These are phyloP conservation scores for Rhododendron mucronatum DNA, from an alignment of 148 eudicot species.

Conservation along the genomic window DNA sequence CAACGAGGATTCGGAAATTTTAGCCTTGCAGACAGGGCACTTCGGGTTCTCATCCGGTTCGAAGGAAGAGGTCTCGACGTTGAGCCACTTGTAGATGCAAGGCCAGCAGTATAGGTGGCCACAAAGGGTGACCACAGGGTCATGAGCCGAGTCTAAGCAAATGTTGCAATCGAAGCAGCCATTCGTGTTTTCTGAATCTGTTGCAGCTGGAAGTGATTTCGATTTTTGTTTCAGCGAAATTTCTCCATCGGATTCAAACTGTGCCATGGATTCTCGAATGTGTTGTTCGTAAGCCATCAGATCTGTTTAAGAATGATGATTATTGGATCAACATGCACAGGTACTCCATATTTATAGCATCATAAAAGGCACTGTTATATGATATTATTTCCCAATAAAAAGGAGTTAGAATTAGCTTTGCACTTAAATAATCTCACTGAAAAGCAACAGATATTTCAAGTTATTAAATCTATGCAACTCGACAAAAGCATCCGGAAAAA, in stretches of 20 bases:
- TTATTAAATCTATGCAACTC: neutral
- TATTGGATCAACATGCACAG: neutral
- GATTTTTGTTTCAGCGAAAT: conserved; percentile 17
- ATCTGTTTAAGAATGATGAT: conserved; percentile 6
- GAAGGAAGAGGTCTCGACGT: conserved; percentile 43
- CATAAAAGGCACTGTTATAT: neutral
- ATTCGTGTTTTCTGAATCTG: conserved; percentile 24
- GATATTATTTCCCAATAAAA: neutral
- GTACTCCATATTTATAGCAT: neutral
- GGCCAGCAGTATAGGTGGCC: conserved; percentile 94
- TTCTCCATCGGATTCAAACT: conserved; percentile 29
- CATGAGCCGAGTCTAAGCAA: conserved; percentile 73
- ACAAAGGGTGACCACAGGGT: conserved; percentile 87
- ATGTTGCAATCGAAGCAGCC: conserved; percentile 75
- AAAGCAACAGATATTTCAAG: neutral
- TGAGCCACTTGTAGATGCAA: conserved; percentile 88
- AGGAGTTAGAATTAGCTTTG: neutral
- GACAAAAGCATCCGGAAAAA: neutral
- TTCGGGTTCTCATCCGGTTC: conserved; percentile 39
- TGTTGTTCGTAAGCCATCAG: conserved; percentile 50
- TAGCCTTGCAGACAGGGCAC: conserved; percentile 83
- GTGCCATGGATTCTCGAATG: conserved; percentile 24
- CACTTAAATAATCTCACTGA: neutral
- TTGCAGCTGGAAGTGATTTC: conserved; percentile 19
- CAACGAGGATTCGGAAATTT: conserved; percentile 51